Base-by-base conservation (phyloP, 257 asterid species). In the Fraxinus americana region DNA sequence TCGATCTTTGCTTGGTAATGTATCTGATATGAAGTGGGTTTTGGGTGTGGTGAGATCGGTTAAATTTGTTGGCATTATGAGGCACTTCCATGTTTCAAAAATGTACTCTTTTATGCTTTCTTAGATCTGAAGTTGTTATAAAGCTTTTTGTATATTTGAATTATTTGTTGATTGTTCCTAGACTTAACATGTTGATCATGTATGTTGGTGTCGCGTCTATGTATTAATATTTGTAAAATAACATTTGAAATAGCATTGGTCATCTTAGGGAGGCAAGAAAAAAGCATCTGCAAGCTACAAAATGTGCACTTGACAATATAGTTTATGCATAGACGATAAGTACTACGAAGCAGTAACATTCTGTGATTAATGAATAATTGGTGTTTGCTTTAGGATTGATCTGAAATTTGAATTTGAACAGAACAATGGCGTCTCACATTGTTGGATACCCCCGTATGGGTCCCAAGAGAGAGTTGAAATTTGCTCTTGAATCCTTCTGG, bases 241-340 rank as follows among this genome's bases (percentile, higher is more conserved):
- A 57, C 27, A 13, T 13, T 45, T 14, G 17, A 45, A 45, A 45
- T 34, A 34, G 36, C 34, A 3, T 63, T 3, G n/a, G 2, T 63
- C 19, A 27, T 88, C 85, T 88, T 86, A 90, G 90, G 90, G 84
- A 78, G 92, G 90, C 78, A 88, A 88, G 83, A 82, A 82, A 84
- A 88, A 88, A 14, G 85, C 92, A 86, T 88, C 38, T 88, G 90
- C 89, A 86, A 88, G 87, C 92, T 86, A 54, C 11, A 54, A 54
- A 54, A 19, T 57, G 29, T 57, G 25, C 32, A 10, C 16, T 11
- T 3, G 4, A 63, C 35, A 63, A 23, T 27, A 4, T 63, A 63
- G 29, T 8, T 63, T 27, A 9, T 52, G 63, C 21, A 4, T 19
- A 52, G 19, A 43, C 2, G 17, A 43, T 43, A 43, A 43, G 19